Conservation (phyloP, 2,329 filamentous ascomycete species). For the Bisporella sp. region DNA sequence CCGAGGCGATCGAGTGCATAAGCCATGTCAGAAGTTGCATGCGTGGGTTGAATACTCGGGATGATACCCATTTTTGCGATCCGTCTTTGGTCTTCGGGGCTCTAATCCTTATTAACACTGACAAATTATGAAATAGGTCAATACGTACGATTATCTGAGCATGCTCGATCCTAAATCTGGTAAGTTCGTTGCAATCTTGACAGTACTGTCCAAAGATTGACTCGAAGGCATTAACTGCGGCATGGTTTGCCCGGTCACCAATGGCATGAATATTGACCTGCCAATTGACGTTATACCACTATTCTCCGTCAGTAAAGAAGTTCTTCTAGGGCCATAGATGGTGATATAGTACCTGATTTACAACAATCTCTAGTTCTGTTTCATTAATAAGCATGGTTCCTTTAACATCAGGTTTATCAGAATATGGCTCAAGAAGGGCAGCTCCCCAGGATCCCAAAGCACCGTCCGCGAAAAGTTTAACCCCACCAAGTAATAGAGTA, state of each 20-base stretch:
- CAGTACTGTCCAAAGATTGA: slow-evolving; percentile 48
- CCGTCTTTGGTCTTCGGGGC: slow-evolving; percentile 54
- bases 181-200: slow-evolving; percentile 43
- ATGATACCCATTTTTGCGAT: slow-evolving; percentile 54
- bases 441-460: slow-evolving; percentile 66
- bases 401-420: slow-evolving; percentile 51
- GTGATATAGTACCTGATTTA: slow-evolving; percentile 29
- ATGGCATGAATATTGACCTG: slow-evolving; percentile 71
- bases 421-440: slow-evolving; percentile 64
- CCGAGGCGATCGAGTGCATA: slow-evolving; percentile 59
- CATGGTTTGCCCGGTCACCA: slow-evolving; percentile 60
- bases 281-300: slow-evolving; percentile 54
- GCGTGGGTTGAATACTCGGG: slow-evolving; percentile 59
- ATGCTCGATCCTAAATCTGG: slow-evolving; percentile 64
- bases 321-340: no score
- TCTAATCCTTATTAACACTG: slow-evolving; percentile 22
- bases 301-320: no score
- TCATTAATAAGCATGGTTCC: slow-evolving; percentile 62
- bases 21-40: slow-evolving; percentile 65
- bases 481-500: slow-evolving; percentile 48
- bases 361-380: slow-evolving; percentile 46
- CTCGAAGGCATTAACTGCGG: slow-evolving; percentile 56
- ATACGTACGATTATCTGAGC: slow-evolving; percentile 51
- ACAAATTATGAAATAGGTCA: not conserved
- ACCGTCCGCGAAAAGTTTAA: slow-evolving; percentile 66